Base-by-base conservation (phyloP, 2,329 filamentous ascomycete species). In the Venturia aucupariae region DNA sequence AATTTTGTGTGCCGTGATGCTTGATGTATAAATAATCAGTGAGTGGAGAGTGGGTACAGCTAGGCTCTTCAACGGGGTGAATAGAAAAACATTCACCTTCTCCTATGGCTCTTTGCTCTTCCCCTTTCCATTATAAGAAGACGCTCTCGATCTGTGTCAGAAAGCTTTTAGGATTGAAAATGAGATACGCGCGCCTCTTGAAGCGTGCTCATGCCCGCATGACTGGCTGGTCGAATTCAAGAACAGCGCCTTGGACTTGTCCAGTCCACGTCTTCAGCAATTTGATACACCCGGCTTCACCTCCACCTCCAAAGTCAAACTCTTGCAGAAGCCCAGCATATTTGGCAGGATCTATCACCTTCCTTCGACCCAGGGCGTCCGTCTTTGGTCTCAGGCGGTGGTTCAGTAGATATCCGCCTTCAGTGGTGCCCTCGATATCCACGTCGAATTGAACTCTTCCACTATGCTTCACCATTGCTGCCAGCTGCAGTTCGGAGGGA, bases 401-500 rank as follows among this genome's bases (percentile, higher is more conserved):
- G 19, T 11, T 55, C n/a, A 46, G 61, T 3, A 63, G 48, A 44
- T 39, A 63, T 30, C 61, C 61, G 17, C 61, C 61, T 35, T 46
- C 46, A 22, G 61, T 63, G 11, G 30, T 24, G 2, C 61, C 61
- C 35, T 44, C 35, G 17, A 63, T 63, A 30, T 63, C 61, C n/a
- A 63, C 46, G 19, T 63, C 61, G 17, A 63, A 24, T 11, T 54
- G 46, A 10, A 63, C n/a, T n/a, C 22, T 46, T 44, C 60, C 44
- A 4, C 11, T n/a, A 30, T 63, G 48, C 19, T 63, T 44, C 48
- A 63, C 61, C 35, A 63, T 38, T 24, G 35, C 61, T 17, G 61
- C 61, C n/a, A 63, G 15, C 22, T 63, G 61, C 15, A 63, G 35
- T 51, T 63, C 61, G n/a, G 61, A 63, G 2, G 63, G 63, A 17